Evolutionary conservation across 1,284 basidiomycete genomes (phyloP), one percentile per base, ranked within the genome.

Genomic region (Xerocomus minutiporus): DNA sequence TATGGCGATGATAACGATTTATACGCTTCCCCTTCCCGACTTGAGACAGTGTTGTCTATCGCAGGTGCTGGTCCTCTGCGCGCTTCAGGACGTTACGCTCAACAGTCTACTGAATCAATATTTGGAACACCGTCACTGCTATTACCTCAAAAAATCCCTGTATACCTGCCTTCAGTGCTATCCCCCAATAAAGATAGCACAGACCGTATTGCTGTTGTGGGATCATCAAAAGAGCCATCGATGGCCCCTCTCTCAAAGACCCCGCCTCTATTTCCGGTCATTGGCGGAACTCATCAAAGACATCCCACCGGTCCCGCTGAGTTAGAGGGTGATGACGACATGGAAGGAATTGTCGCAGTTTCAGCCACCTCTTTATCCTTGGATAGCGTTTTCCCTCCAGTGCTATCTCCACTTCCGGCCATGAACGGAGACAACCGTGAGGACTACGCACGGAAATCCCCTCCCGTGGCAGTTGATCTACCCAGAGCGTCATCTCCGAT

Each of bases 11-110:
- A 76, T 35, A 72, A 70, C 15, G 70, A 74, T 31, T 67, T 77
- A 28, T 72, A 75, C 20, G 72, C 76, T 20, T 79, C 79, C 8
- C 77, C 77, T 0, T 81, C 74, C 32, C 74, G 83, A 23, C 68
- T 88, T 23, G 81, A 82, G 58, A 86, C 83, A 1, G 82, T 78
- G 1, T 66, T 88, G 29, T 76, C 83, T 9, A 81, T 88, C 41
- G 86, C 78, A 6, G 81, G 80, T 50, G 75, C 82, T 11, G 74
- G 73, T 9, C 73, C 74, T 23, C 65, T 67, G 26, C 73, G 68
- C 25, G 60, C 57, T n/a, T 55, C 60, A 2, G 57, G 58, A 34
- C 51, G 26, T 29, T 51, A 53, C 39, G 15, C 46, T 40, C 57
- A 54, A 40, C 56, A 52, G 36, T 39, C 45, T 8, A 48, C 46